Evolutionary conservation across 805 yeast species (phyloP).

Genomic region (Myxozyma neotropica): DNA sequence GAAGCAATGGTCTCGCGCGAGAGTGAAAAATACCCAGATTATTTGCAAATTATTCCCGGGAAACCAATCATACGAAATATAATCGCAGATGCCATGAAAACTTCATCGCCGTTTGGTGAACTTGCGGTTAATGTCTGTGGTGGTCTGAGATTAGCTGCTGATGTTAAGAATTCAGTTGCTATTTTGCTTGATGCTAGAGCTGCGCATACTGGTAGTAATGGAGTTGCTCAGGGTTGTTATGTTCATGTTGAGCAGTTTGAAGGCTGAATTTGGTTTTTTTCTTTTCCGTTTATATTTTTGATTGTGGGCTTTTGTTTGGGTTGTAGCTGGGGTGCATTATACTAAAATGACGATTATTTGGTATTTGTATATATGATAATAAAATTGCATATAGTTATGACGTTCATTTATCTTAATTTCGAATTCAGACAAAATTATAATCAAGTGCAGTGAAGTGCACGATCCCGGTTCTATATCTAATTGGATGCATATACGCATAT

Average conservation of each 20-base stretch:
- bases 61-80: conserved; percentile 14
- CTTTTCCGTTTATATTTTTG: neutral
- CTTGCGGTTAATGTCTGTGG: conserved; percentile 35
- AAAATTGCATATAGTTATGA: too few relatives aligned
- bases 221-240: conserved; percentile 35
- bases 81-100: conserved; percentile 5
- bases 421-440: too few relatives aligned
- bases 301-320: neutral
- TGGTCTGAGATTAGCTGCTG: conserved; percentile 17
- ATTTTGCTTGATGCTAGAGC: conserved; percentile 31
- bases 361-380: neutral
- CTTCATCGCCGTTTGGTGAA: conserved; percentile 30
- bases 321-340: neutral
- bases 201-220: conserved; percentile 32
- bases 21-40: neutral
- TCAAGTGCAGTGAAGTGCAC: too few relatives aligned
- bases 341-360: neutral
- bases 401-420: too few relatives aligned
- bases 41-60: conserved; percentile 3
- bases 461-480: too few relatives aligned
- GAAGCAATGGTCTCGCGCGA: neutral
- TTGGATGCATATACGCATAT: too few relatives aligned
- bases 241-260: conserved; percentile 33
- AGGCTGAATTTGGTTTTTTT: neutral
- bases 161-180: conserved; percentile 27